phyloP scores from a whole-genome alignment of 1,284 basidiomycete genomes.

The Neonothopanus nambi region DNA sequence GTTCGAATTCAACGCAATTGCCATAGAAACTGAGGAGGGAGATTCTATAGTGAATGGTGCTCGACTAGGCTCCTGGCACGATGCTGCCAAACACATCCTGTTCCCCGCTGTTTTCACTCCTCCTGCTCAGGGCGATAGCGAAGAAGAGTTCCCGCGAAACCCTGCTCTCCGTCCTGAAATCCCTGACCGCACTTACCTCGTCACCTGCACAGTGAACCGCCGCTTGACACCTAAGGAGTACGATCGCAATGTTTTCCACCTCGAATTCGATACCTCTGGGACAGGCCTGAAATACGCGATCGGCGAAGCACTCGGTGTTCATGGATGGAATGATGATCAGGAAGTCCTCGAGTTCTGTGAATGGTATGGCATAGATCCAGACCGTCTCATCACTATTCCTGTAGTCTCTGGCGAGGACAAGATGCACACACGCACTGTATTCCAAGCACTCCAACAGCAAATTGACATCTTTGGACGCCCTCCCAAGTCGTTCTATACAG shows the following conservation, averaged over 20 bases:
- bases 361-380: conserved; percentile 90
- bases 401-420: conserved; percentile 59
- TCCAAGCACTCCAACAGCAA: conserved; percentile 96
- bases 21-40: conserved; percentile 53
- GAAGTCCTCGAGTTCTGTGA: conserved; percentile 89
- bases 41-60: conserved; percentile 62
- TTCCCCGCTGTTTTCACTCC: conserved; percentile 84
- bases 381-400: conserved; percentile 83
- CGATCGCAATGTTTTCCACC: conserved; percentile 98
- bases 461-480: conserved; percentile 96
- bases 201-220: conserved; percentile 92
- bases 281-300: conserved; percentile 96
- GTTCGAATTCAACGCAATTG: conserved; percentile 74
- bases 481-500: conserved; percentile 93
- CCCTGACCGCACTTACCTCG: conserved; percentile 89
- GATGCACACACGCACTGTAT: conserved; percentile 88
- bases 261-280: conserved; percentile 91
- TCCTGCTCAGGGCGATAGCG: conserved; percentile 34
- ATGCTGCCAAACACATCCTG: conserved; percentile 86
- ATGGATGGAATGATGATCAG: conserved; percentile 94
- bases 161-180: conserved; percentile 84
- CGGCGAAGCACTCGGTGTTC: conserved; percentile 95
- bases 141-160: conserved; percentile 55
- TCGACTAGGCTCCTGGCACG: conserved; percentile 76
- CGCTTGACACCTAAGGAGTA: conserved; percentile 94